Percentiles rank a stretch among this genome's conserved stretches.
phyloP scores from a whole-genome alignment of 768 basidiomycete species.

The Kwoniella mangroviensis region DNA sequence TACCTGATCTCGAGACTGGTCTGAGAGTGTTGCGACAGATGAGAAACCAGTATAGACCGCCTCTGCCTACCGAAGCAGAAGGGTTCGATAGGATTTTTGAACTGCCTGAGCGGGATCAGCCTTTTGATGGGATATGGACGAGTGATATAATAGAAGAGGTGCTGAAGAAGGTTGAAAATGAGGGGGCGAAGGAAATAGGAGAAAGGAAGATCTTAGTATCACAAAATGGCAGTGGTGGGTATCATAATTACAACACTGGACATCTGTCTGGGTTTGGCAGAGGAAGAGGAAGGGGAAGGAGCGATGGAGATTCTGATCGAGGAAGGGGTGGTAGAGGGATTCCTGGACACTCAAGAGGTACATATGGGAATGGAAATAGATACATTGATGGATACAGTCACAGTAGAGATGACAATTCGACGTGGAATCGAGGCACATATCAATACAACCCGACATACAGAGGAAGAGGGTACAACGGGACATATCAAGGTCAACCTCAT shows the following conservation, averaged over 20 bases:
- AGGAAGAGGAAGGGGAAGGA: background rate
- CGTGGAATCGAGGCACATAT: background rate
- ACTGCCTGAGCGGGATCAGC: conserved; percentile 36
- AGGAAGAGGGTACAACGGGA: background rate
- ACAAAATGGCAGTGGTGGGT: background rate
- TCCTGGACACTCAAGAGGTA: background rate
- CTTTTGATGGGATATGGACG: conserved; percentile 35
- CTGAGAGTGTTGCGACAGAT: conserved; percentile 49
- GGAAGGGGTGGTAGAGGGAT: background rate
- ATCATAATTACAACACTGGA: background rate
- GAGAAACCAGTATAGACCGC: conserved; percentile 40
- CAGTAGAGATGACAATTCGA: background rate
- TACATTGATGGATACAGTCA: background rate
- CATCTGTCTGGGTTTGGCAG: background rate
- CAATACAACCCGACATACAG: background rate
- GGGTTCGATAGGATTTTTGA: conserved; percentile 46
- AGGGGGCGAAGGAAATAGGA: background rate
- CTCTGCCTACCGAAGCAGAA: conserved; percentile 35
- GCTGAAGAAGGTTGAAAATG: background rate
- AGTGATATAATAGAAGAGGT: background rate
- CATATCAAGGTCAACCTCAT: too few species aligned
- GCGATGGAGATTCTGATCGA: background rate
- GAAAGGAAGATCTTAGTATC: background rate
- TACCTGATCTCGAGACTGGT: conserved; percentile 46
- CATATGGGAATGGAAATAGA: background rate